Base-by-base conservation (phyloP, 495 filamentous ascomycete species). In the Aspergillus baeticus region DNA sequence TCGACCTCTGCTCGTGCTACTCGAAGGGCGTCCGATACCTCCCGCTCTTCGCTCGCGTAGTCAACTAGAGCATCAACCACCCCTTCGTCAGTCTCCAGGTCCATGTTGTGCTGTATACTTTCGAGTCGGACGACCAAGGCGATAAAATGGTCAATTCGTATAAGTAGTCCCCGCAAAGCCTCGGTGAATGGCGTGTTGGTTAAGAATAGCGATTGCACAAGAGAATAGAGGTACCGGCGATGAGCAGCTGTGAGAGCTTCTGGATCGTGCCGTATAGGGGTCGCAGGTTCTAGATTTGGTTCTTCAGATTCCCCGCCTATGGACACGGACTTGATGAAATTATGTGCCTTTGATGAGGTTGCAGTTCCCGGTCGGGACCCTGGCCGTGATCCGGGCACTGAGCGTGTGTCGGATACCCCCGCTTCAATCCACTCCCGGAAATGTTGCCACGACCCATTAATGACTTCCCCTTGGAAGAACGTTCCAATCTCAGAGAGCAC, bases 391-490 rank as follows among this genome's bases (percentile, higher is more conserved):
- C 70, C 67, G 7, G 72, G 69, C 36, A 70, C 64, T 55, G 75
- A 77, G 5, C 56, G 51, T 39, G 67, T 36, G n/a, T 52, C 43
- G 15, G 66, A 67, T 14, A 38, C 49, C 21, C 54, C 45, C 8
- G 65, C 67, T 60, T 76, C 57, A 79, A 88, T 67, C 88, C 89
- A 76, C 69, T 76, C 64, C 14, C 75, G 73, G 43, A 87, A 82
- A 54, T 81, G 75, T 41, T 80, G 75, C 79, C 88, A 96, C 0
- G 89, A 87, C 8, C 85, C 85, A 50, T 87, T 82, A 15, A 96
- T 84, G 1, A 97, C 87, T 67, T 97, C 91, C 3, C 89, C 90
- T 65, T 96, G 92, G 57, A 97, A 86, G 59, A 94, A 97, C 11
- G 82, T 84, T 53, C 91, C 87, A 11, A 88, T 83, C 58, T 96